Conservation (phyloP, 2,329 filamentous ascomycete species). For the Botrytis fragariae region DNA sequence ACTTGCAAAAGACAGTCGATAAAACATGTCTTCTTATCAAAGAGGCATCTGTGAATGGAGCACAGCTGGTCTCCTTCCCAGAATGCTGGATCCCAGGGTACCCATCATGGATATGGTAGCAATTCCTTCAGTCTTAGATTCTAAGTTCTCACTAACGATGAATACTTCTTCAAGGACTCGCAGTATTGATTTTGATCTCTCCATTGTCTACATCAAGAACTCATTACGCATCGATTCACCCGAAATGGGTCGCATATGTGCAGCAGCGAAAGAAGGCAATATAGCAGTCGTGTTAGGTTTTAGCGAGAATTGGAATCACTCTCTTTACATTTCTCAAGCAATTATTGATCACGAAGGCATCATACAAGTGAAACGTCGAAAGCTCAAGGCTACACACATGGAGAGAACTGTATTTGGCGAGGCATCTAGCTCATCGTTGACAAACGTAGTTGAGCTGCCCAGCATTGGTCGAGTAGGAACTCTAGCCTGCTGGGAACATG, state of each 20-base stretch:
- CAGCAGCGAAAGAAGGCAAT: slow-evolving; percentile 45
- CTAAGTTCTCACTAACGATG: not conserved
- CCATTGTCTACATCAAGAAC: slow-evolving; percentile 1
- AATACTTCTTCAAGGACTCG: not conserved
- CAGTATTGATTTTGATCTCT: slow-evolving; percentile 7
- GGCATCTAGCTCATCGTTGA: slow-evolving; percentile 53
- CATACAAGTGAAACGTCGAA: slow-evolving; percentile 45
- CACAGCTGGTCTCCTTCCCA: slow-evolving; percentile 53
- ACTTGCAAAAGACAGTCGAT: slow-evolving; percentile 51
- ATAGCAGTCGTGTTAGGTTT: slow-evolving; percentile 48
- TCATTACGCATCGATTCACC: slow-evolving; percentile 42
- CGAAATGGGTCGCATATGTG: slow-evolving; percentile 45
- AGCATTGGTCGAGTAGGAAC: slow-evolving; percentile 50
- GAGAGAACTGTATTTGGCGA: slow-evolving; percentile 52
- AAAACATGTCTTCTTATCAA: slow-evolving; percentile 58
- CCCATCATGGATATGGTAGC: slow-evolving; percentile 14
- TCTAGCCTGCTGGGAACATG: slow-evolving; percentile 50
- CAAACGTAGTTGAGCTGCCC: slow-evolving; percentile 50
- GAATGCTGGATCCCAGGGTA: slow-evolving; percentile 44
- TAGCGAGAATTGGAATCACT: slow-evolving; percentile 45
- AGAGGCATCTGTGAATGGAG: slow-evolving; percentile 52
- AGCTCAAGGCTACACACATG: slow-evolving; percentile 47
- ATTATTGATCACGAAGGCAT: slow-evolving; percentile 49
- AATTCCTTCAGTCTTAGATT: not conserved
- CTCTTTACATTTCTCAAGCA: slow-evolving; percentile 48